Evolutionary conservation across 768 basidiomycete species (phyloP), one percentile per base, ranked within the genome.

Genomic region (Suillus plorans): DNA sequence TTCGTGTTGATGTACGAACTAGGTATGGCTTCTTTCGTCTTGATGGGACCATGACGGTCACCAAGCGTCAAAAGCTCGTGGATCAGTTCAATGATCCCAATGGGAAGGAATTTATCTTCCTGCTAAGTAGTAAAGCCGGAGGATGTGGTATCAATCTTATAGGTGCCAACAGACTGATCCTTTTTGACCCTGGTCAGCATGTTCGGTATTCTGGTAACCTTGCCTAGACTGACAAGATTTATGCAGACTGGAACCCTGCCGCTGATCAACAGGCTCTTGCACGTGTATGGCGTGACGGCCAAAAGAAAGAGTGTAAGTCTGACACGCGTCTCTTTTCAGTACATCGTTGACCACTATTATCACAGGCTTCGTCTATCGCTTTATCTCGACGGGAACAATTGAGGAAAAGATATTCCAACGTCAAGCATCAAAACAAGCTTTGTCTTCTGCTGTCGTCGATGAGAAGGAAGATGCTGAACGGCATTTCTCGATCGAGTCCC

Each of bases 361-460:
- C 28, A 4, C 59, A 97, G 94, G 95, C 72, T 99, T 99, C 69
- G 97, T 99, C 4, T 99, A 99, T 76, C 93, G 97, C 28, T 99
- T 99, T 78, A 96, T 98, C 69, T 91, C 94, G 5, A 95, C 95
- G 0, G 97, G 96, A 2, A 97, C 96, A 1, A 97, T 99, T 66
- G 96, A 99, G 77, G 97, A 99, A 79, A 99, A 98, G 82, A 97
- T 99, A 68, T 99, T 98, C 77, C 97, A 99, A 76, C 84, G 97
- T 55, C 97, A 99, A 78, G 95, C 92, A 16, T 91, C 89, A 69
- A 99, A 99, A 76, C 95, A 97, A 75, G 94, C 96, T 2, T 85
- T 99, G 13, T 99, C 97, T 0, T 95, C 95, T 1, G 95, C 95
- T n/a, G 95, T 99, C 3, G 96, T 99, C 22, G 97, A 99, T 71